Percentiles rank a stretch among this genome's conserved stretches.
These are phyloP conservation scores for Ophiostoma angusticollis DNA, from an alignment of 2,329 filamentous ascomycete genomes.

Conservation along the genomic window DNA sequence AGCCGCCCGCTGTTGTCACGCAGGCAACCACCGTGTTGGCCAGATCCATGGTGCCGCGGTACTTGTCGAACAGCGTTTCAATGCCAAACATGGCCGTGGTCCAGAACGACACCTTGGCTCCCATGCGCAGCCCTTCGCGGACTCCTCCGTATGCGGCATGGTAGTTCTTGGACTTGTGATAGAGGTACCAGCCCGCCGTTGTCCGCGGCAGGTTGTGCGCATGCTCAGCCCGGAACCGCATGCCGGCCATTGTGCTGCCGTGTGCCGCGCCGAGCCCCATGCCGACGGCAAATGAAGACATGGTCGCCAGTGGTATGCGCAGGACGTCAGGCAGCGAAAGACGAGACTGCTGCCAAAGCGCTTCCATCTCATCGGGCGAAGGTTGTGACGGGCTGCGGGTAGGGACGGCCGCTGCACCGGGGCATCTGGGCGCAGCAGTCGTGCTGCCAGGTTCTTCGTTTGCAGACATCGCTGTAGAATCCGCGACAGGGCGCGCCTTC, in stretches of 20 bases:
- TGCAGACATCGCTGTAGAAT: too few relatives aligned
- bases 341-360: constrained; percentile 28
- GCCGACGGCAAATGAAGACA: constrained; percentile 54
- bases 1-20: constrained; percentile 70
- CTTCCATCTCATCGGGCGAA: constrained; percentile 12
- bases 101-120: constrained; percentile 56
- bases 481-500: too few relatives aligned
- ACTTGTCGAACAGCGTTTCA: constrained; percentile 74
- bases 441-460: too few relatives aligned
- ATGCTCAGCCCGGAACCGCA: constrained; percentile 90
- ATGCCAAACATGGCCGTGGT: constrained; percentile 64
- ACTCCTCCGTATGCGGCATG: constrained; percentile 65
- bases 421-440: too few relatives aligned
- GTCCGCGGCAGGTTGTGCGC: constrained; percentile 80
- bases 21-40: constrained; percentile 72
- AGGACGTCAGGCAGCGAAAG: constrained; percentile 50
- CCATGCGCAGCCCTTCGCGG: constrained; percentile 66
- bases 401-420: too few relatives aligned
- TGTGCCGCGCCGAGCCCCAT: constrained; percentile 57
- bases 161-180: constrained; percentile 97
- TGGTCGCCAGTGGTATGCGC: constrained; percentile 52
- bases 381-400: too few relatives aligned
- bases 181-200: constrained; percentile 88
- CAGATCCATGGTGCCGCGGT: constrained; percentile 58
- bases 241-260: constrained; percentile 58